Evolutionary conservation across 1,284 basidiomycete species (phyloP), one percentile per base, ranked within the genome.

Genomic region (Apiotrichum veenhuisii): DNA sequence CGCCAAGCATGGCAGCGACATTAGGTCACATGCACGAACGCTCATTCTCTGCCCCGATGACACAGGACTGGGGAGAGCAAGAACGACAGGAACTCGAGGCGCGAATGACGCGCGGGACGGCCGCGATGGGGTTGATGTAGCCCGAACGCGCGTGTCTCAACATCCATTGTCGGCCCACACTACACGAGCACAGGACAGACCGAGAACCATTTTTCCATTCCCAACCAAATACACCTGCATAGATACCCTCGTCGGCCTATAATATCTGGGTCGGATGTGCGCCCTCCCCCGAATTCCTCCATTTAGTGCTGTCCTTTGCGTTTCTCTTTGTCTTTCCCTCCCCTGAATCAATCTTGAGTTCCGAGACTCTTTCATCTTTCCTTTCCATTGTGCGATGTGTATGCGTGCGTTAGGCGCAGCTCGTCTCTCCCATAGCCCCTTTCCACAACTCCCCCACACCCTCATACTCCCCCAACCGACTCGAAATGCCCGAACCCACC

Each of bases 1-100:
- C 42, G 3, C 55, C 52, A 12, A 42, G 45, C 26, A 34, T 49
- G 23, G 44, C 48, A 3, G 48, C 38, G 17, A 50, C 58, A 3
- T 15, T 51, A 5, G 46, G 55, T 5, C 58, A 60, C 38, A 20
- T n/a, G 3, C 40, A 51, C n/a, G 59, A 61, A 53, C 59, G 59
- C 33, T 50, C 55, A 38, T 55, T 54, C 30, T 52, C 50, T 33
- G 23, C 50, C 5, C 59, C 59, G 4, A n/a, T n/a, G n/a, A 43
- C 55, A 1, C 33, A 40, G 4, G 12, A 40, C 1, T 61, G 59
- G 59, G 25, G 45, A 11, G 54, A 44, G 33, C 23, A 43, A 2
- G 53, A 54, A 33, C 53, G 53, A 9, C 40, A 30, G 25, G 53
- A 54, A 12, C 40, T 54, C 7, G 53, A 54, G 34, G 53, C 48